phyloP scores from a whole-genome alignment of 2,329 filamentous ascomycete species.

The Zymoseptoria pseudotritici region DNA sequence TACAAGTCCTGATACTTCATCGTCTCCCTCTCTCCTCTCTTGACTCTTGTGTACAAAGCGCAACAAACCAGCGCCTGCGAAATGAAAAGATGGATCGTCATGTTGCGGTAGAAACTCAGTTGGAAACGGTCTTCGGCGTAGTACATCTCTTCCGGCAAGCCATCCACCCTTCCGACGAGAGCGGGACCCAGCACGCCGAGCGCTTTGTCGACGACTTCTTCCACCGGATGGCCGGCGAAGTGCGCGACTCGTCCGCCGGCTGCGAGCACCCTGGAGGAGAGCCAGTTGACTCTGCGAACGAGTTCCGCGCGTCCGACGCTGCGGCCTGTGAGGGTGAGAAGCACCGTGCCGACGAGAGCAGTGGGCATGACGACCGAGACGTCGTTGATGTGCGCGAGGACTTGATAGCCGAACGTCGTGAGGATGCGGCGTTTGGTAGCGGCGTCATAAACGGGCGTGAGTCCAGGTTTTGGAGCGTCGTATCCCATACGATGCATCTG shows the following conservation, averaged over 20 bases:
- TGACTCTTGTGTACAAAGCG: constrained; percentile 83
- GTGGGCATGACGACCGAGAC: constrained; percentile 98
- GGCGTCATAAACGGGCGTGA: constrained; percentile 34
- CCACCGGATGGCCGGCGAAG: constrained; percentile 73
- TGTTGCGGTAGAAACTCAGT: constrained; percentile 95
- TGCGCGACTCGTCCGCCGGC: constrained; percentile 92
- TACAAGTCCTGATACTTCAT: constrained; percentile 61
- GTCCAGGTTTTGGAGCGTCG: constrained; percentile 26
- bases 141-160: constrained; percentile 82
- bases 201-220: constrained; percentile 77
- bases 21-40: constrained; percentile 70
- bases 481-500: constrained; percentile 52
- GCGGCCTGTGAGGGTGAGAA: constrained; percentile 82
- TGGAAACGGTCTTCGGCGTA: constrained; percentile 93
- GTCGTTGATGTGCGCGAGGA: constrained; percentile 87
- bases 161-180: constrained; percentile 71
- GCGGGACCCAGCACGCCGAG: constrained; percentile 87
- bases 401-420: constrained; percentile 81
- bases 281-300: constrained; percentile 81
- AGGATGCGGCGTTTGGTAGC: constrained; percentile 60
- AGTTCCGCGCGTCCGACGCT: constrained; percentile 85
- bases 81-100: constrained; percentile 98
- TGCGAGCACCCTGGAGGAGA: constrained; percentile 68
- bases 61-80: constrained; percentile 84
- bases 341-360: constrained; percentile 84